These are phyloP conservation scores for Diversispora eburnea DNA, from an alignment of 192 early-diverging fungal genomes.

Conservation along the genomic window DNA sequence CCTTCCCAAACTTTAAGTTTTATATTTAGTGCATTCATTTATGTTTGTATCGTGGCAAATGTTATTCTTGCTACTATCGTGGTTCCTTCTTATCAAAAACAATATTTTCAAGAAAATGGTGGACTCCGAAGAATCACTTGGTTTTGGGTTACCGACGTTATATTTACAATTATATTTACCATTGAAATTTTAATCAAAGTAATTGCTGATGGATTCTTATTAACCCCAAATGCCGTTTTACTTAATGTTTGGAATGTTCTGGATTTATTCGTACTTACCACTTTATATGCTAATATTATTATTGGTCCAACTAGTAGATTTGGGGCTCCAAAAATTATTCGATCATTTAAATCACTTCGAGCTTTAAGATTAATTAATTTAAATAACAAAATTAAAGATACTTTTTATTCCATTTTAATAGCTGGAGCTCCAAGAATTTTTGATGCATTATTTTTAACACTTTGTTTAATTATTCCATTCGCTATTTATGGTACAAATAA, in stretches of 20 bases:
- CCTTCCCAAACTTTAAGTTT: constrained; percentile 42
- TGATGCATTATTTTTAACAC: constrained; percentile 44
- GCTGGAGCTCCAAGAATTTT: constrained; percentile 53
- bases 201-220: constrained; percentile 56
- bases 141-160: constrained; percentile 40
- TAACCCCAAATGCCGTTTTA: constrained; percentile 60
- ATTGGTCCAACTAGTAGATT: too few species aligned
- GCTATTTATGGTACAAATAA: constrained; percentile 51
- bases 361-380: constrained; percentile 56
- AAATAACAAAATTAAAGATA: constrained; percentile 46
- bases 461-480: constrained; percentile 53
- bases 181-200: constrained; percentile 53
- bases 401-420: constrained; percentile 53
- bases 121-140: constrained; percentile 9
- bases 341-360: constrained; percentile 48
- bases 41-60: constrained; percentile 45
- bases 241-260: constrained; percentile 55
- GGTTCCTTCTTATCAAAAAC: constrained; percentile 45
- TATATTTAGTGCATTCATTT: constrained; percentile 45
- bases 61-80: constrained; percentile 47
- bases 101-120: constrained; percentile 29
- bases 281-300: too few species aligned
- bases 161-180: constrained; percentile 51
- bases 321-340: too few species aligned
- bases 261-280: constrained; percentile 54